These are phyloP conservation scores for Dissophora ornata DNA, from an alignment of 192 early-diverging fungal species.

Conservation along the genomic window DNA sequence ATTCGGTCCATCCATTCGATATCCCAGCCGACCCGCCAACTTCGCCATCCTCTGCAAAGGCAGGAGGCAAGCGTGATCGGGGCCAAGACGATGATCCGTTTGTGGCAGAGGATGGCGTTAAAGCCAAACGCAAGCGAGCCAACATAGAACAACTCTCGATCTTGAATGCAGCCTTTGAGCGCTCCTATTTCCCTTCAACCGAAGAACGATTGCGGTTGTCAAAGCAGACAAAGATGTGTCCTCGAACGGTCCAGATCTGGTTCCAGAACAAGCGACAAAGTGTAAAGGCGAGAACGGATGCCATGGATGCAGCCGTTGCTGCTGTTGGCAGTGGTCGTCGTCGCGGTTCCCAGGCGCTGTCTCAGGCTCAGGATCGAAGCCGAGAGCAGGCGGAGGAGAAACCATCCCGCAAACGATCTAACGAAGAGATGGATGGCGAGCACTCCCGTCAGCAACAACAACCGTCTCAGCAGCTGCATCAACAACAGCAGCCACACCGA, in stretches of 20 bases:
- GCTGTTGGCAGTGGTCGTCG: slow-evolving; percentile 9
- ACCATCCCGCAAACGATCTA: background rate
- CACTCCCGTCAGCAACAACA: background rate
- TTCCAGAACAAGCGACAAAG: slow-evolving; percentile 96
- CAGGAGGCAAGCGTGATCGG: slow-evolving; percentile 25
- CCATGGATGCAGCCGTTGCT: slow-evolving; percentile 43
- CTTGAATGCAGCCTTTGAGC: slow-evolving; percentile 80
- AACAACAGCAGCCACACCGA: background rate
- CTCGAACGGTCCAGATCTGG: slow-evolving; percentile 95
- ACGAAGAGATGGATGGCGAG: background rate
- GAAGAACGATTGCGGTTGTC: slow-evolving; percentile 82
- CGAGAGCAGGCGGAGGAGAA: background rate
- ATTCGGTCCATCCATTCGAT: slow-evolving; percentile 50
- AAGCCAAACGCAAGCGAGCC: slow-evolving; percentile 84
- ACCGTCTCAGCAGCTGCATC: background rate
- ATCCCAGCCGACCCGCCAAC: background rate
- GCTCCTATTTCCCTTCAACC: slow-evolving; percentile 86
- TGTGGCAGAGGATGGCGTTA: slow-evolving; percentile 56
- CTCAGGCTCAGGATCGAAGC: slow-evolving; percentile 5
- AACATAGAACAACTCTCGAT: slow-evolving; percentile 80
- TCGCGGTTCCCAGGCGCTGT: slow-evolving; percentile 19
- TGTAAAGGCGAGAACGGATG: slow-evolving; percentile 66
- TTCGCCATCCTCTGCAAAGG: background rate
- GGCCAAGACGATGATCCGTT: slow-evolving; percentile 20
- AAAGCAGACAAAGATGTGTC: slow-evolving; percentile 86